Percentiles rank a stretch among this genome's conserved stretches.
Conservation (phyloP, 2,329 filamentous ascomycete genomes). For the Nemania bipapillata region DNA sequence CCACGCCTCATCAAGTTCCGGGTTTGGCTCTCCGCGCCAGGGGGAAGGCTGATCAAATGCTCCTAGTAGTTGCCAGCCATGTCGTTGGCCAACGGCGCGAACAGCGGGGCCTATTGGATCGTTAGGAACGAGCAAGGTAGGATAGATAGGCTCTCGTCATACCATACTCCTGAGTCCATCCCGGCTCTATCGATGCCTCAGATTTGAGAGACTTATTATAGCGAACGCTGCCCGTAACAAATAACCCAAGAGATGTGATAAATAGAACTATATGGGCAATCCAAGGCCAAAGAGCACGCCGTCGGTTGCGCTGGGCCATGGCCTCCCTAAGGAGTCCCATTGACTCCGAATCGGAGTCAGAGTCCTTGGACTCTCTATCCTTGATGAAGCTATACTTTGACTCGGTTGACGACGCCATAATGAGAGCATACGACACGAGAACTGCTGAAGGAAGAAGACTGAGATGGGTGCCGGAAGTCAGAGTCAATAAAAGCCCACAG, state of each 20-base stretch:
- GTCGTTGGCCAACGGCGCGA: not conserved
- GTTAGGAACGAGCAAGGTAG: not conserved
- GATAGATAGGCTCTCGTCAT: not conserved
- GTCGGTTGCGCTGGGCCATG: not conserved
- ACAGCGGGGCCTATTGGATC: not conserved
- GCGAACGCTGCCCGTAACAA: not conserved
- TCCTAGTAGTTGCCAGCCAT: slow-evolving; percentile 12
- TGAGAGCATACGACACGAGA: not conserved
- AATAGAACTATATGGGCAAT: slow-evolving; percentile 1
- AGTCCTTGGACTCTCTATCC: slow-evolving; percentile 20
- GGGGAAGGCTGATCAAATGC: slow-evolving; percentile 19
- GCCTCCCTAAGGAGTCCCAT: slow-evolving; percentile 2
- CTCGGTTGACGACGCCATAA: not conserved
- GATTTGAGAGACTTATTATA: not conserved
- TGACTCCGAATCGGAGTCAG: slow-evolving; percentile 8
- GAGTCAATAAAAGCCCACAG: not conserved
- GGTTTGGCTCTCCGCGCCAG: slow-evolving; percentile 19
- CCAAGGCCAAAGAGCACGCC: slow-evolving; percentile 15
- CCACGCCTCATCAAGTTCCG: slow-evolving; percentile 13
- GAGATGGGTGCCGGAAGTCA: not conserved
- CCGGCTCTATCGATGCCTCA: not conserved
- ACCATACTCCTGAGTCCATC: slow-evolving; percentile 18
- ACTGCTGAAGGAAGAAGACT: not conserved
- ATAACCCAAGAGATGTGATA: not conserved
- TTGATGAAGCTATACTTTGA: slow-evolving; percentile 6